These are phyloP conservation scores for Wickerhamiella parazyma DNA, from an alignment of 805 yeast species.

Conservation along the genomic window DNA sequence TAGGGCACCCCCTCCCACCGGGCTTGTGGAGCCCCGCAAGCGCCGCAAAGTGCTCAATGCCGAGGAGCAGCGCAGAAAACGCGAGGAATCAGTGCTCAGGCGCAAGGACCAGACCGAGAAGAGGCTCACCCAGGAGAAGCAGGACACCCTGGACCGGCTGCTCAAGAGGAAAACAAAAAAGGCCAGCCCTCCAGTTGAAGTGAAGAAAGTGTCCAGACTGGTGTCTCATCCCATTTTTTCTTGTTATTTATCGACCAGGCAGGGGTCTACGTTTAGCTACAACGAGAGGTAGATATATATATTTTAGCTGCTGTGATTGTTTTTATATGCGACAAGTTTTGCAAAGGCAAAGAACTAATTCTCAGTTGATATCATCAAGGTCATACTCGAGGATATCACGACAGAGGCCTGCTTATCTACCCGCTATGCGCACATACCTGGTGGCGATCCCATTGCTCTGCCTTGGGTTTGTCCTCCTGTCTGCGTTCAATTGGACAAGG, in stretches of 20 bases:
- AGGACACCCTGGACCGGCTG: constrained; percentile 77
- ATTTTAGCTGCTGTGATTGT: no score
- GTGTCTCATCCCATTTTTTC: not conserved
- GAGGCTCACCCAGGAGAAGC: constrained; percentile 80
- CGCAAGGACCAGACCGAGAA: constrained; percentile 73
- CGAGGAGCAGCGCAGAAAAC: constrained; percentile 67
- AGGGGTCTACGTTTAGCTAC: not conserved
- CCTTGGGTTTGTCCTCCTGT: constrained; percentile 1
- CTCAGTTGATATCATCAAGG: no score
- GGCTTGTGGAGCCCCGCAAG: constrained; percentile 22
- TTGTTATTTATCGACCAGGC: not conserved
- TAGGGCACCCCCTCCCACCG: constrained; percentile 24
- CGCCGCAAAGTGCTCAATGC: constrained; percentile 54
- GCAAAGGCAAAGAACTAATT: no score
- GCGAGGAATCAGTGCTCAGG: constrained; percentile 79
- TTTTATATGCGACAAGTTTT: no score
- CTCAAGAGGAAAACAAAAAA: constrained; percentile 59
- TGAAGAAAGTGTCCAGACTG: not conserved
- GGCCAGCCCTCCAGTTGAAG: not conserved
- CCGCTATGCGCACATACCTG: not conserved
- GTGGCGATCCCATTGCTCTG: constrained; percentile 7
- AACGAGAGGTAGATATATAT: not conserved
- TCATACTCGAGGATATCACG: no score
- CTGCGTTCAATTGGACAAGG: constrained; percentile 8
- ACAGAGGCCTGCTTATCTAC: no score